A percentile compares a stretch with the other conserved stretches of the same genome.
phyloP scores from a whole-genome alignment of 163 green algal genomes.

The Trebouxiophyceae sp. region DNA sequence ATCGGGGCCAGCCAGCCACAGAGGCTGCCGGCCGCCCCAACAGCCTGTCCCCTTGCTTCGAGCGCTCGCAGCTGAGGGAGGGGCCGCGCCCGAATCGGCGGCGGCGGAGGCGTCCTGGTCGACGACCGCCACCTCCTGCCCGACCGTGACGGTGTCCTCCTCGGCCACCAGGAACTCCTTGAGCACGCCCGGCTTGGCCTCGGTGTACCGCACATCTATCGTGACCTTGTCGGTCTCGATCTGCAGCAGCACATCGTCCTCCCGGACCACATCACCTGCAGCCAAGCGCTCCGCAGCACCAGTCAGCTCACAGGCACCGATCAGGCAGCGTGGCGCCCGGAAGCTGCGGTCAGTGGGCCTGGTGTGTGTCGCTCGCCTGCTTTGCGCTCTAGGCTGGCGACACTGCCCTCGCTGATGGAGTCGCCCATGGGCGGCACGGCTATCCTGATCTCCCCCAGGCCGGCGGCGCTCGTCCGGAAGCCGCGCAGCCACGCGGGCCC shows the following conservation, averaged over 20 bases:
- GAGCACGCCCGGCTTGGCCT: conserved; percentile 52
- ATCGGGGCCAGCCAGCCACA: too few relatives aligned
- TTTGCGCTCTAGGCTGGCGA: conserved; percentile 61
- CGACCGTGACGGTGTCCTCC: conserved; percentile 83
- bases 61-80: too few relatives aligned
- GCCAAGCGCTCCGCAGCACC: neutral
- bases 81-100: too few relatives aligned
- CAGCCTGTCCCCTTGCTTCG: too few relatives aligned
- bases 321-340: neutral
- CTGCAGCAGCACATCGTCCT: conserved; percentile 86
- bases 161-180: conserved; percentile 62
- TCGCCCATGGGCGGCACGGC: conserved; percentile 84
- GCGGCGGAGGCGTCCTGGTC: conserved; percentile 39
- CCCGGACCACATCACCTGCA: conserved; percentile 63
- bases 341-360: neutral
- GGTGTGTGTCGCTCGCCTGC: conserved; percentile 21
- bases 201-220: conserved; percentile 69
- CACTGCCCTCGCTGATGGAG: conserved; percentile 74
- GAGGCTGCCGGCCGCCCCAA: too few relatives aligned
- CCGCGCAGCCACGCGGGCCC: too few relatives aligned
- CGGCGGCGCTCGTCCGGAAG: conserved; percentile 2
- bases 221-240: conserved; percentile 93
- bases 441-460: conserved; percentile 16
- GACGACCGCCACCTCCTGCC: conserved; percentile 71
- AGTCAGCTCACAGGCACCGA: neutral